Conservation (phyloP, 1,139 yeast species). For the Magnusiomyces suaveolens region DNA sequence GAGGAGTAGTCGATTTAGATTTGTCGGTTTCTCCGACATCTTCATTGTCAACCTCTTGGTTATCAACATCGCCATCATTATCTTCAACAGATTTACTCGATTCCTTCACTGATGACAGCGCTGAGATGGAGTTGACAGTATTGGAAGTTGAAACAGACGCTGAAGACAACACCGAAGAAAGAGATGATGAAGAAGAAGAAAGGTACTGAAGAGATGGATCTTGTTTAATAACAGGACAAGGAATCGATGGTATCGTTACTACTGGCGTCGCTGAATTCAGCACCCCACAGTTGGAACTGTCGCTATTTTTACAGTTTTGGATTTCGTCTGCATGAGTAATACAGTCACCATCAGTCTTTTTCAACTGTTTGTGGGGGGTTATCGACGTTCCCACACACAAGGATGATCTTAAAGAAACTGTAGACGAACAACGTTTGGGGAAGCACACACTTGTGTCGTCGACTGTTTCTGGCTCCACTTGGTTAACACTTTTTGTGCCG, state of each 20-base stretch:
- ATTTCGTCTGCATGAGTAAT: not conserved
- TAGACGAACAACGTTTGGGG: slow-evolving; percentile 2
- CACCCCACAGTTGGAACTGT: too few species aligned
- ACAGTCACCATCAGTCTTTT: not conserved
- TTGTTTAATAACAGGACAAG: not conserved
- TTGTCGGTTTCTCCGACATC: too few species aligned
- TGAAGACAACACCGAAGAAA: slow-evolving; percentile 1
- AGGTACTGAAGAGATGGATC: not conserved
- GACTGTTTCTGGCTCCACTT: not conserved
- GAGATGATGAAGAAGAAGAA: not conserved
- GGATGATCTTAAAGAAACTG: not conserved
- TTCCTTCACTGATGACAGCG: not conserved
- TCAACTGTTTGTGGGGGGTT: not conserved
- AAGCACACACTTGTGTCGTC: not conserved
- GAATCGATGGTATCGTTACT: not conserved
- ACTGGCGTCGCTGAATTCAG: not conserved
- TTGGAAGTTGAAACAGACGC: not conserved
- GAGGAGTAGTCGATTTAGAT: not conserved
- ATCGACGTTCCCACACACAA: not conserved
- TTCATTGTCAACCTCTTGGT: not conserved
- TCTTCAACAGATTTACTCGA: not conserved
- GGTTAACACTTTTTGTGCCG: not conserved
- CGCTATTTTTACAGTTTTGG: not conserved
- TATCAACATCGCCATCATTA: not conserved
- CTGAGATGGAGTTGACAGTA: not conserved